Conservation (phyloP, 2,329 filamentous ascomycete genomes). For the Botrytis sinoallii region DNA sequence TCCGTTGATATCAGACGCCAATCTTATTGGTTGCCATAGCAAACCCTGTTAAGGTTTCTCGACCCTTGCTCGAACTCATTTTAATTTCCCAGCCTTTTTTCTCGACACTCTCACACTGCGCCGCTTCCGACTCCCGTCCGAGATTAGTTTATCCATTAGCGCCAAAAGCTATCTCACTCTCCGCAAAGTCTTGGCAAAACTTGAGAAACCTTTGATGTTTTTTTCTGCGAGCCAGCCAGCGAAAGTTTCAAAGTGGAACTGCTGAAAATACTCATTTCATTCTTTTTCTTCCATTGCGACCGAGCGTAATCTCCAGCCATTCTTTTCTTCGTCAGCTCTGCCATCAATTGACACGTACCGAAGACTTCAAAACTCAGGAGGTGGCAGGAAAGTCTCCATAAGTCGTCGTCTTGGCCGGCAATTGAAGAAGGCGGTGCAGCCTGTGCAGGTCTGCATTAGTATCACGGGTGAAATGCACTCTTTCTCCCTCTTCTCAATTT, state of each 20-base stretch:
- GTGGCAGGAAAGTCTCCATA: neutral
- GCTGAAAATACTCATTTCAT: neutral
- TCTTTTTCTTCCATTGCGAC: neutral
- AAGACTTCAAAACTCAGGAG: neutral
- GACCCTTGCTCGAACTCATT: neutral
- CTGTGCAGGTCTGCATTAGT: neutral
- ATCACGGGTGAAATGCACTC: neutral
- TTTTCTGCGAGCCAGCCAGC: neutral
- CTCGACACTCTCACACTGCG: neutral
- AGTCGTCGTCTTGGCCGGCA: neutral
- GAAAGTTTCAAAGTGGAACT: neutral
- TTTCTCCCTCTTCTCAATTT: neutral
- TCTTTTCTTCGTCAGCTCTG: neutral
- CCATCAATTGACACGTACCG: neutral
- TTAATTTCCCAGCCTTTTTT: neutral
- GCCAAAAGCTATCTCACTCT: neutral
- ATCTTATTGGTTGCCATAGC: neutral
- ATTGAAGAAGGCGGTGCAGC: neutral
- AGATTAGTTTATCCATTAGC: neutral
- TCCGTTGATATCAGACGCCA: neutral
- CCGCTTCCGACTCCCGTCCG: slow-evolving; percentile 10
- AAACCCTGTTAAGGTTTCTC: neutral
- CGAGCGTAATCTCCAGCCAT: slow-evolving; percentile 12
- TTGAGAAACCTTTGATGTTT: neutral
- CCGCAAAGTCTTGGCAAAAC: neutral